Evolutionary conservation across 345 rosid species (phyloP).

Genomic region (Euclidium syriacum): DNA sequence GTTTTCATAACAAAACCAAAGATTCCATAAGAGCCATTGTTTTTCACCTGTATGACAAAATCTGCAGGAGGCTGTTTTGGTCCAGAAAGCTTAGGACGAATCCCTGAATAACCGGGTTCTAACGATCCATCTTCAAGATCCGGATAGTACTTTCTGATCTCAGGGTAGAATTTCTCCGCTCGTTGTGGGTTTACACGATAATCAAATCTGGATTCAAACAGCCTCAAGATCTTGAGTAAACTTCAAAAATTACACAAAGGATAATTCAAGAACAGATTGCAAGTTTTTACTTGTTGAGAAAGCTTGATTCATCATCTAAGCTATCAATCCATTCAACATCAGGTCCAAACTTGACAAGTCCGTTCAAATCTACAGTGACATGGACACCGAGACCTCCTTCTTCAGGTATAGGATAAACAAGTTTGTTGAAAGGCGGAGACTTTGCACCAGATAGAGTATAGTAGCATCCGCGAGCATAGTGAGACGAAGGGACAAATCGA

Average conservation of each 20-base stretch:
- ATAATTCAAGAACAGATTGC: background rate
- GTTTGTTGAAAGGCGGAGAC: slow-evolving; percentile 48
- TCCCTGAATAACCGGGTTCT: slow-evolving; percentile 79
- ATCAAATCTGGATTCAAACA: slow-evolving; percentile 50
- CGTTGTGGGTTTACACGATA: slow-evolving; percentile 50
- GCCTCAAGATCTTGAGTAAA: slow-evolving; percentile 1
- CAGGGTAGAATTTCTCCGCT: slow-evolving; percentile 61
- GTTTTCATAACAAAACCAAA: slow-evolving; percentile 7
- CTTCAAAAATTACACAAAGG: background rate
- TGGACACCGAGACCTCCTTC: slow-evolving; percentile 93
- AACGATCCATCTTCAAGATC: slow-evolving; percentile 63
- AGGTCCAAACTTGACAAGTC: slow-evolving; percentile 89
- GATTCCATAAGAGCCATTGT: background rate
- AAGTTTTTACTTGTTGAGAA: slow-evolving; percentile 57
- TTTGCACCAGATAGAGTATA: slow-evolving; percentile 53
- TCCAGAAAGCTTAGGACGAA: slow-evolving; percentile 78
- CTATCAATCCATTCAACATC: slow-evolving; percentile 86
- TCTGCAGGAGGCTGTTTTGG: slow-evolving; percentile 60
- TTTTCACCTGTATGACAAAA: slow-evolving; percentile 72
- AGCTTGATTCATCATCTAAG: slow-evolving; percentile 55
- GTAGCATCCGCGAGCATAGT: slow-evolving; percentile 86
- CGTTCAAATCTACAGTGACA: slow-evolving; percentile 84
- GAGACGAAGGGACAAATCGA: slow-evolving; percentile 42
- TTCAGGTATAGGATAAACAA: slow-evolving; percentile 90
- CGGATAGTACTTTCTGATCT: slow-evolving; percentile 79